phyloP scores from a whole-genome alignment of 139 green algal genomes.

The Volvox africanus region DNA sequence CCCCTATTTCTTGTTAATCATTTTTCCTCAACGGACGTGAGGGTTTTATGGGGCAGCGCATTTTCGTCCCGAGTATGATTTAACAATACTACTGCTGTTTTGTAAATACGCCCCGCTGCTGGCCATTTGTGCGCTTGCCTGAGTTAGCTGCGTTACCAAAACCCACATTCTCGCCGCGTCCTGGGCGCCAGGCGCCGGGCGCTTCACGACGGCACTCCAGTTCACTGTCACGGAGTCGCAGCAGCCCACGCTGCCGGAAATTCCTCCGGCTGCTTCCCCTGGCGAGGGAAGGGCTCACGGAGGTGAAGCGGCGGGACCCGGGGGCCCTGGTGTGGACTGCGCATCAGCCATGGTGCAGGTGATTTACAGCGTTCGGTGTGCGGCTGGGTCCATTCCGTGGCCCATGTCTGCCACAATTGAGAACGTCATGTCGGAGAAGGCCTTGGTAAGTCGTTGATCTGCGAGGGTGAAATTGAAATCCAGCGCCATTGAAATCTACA shows the following conservation, averaged over 20 bases:
- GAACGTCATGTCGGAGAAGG: constrained; percentile 49
- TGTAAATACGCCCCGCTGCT: too few relatives aligned
- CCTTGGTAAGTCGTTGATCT: not conserved
- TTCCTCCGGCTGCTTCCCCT: not conserved
- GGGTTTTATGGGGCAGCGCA: too few relatives aligned
- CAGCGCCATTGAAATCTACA: too few relatives aligned
- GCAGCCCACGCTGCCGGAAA: not conserved
- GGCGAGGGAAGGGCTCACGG: not conserved
- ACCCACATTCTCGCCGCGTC: too few relatives aligned
- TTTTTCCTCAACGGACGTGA: too few relatives aligned
- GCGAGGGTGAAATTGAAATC: too few relatives aligned
- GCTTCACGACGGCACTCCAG: constrained; percentile 42
- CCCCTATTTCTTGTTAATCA: too few relatives aligned
- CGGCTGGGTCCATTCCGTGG: constrained; percentile 10
- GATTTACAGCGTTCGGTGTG: constrained; percentile 36
- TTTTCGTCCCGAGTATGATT: too few relatives aligned
- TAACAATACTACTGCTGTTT: too few relatives aligned
- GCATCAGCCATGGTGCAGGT: not conserved
- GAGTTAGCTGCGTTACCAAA: too few relatives aligned
- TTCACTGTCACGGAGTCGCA: constrained; percentile 20
- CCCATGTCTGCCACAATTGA: constrained; percentile 43
- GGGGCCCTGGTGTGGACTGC: not conserved
- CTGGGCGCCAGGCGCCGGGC: constrained; percentile 13
- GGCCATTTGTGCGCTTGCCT: too few relatives aligned
- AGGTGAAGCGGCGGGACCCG: not conserved